Evolutionary conservation across 164 flowering plant species (phyloP), one percentile per base, ranked within the genome.

Genomic region (Macadamia integrifolia): DNA sequence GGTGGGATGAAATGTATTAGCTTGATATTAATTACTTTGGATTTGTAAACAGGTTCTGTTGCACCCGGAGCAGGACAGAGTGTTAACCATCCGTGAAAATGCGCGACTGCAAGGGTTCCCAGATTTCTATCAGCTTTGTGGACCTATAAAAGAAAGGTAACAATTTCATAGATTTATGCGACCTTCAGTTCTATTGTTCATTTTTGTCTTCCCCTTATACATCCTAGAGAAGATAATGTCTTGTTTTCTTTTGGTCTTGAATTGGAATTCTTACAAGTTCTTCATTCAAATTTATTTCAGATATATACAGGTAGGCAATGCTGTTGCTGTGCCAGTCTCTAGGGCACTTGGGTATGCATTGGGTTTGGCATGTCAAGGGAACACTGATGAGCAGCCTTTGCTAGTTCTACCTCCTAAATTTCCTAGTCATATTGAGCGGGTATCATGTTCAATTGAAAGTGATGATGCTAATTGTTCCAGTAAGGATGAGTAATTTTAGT

Each of bases 61-160:
- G 2, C 98, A 93, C 60, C 98, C 98, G 0, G 76, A 63, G 1
- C 98, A 92, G 81, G 90, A 91, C 53, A 68, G 98, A n/a, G 97
- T 93, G 1, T 74, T 91, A 0, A 53, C 97, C 0, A 71, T 93
- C 17, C 84, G 98, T 6, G 98, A 93, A 55, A 90, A 90, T 75
- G 97, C 98, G 0, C 78, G 95, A 13, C 60, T 91, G 1, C 97
- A 91, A 67, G 97, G 97, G 0, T 91, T 91, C 64, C 93, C 95
- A 0, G 97, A 91, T 56, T 81, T 73, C 15, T 89, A 89, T 60
- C 71, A 85, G 67, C 80, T 91, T 0, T 60, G 58, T 58, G 97
- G 97, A 9, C 83, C 93, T 1, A 31, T 83, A 0, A 89, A 86
- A 56, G 84, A 89, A 31, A 88, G 91, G 89, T 86, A 66, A 46